These are phyloP conservation scores for Bryum argenteum DNA, from an alignment of 225 moss, liverwort and hornwort genomes.

Conservation along the genomic window DNA sequence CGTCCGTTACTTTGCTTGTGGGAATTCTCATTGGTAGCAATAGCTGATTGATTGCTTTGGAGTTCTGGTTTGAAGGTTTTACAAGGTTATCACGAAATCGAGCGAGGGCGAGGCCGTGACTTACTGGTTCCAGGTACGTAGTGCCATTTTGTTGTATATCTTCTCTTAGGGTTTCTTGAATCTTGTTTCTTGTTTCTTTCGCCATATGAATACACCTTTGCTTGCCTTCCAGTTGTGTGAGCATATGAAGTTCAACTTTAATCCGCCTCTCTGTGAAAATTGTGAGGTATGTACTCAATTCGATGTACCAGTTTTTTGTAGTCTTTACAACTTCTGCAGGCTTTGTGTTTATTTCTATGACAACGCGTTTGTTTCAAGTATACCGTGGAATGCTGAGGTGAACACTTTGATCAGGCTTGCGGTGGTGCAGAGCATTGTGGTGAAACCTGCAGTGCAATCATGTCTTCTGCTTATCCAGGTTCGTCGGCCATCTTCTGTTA, in stretches of 20 bases:
- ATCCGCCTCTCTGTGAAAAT: conserved; percentile 53
- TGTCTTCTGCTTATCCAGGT: conserved; percentile 49
- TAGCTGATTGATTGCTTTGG: conserved; percentile 1
- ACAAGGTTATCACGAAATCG: conserved; percentile 43
- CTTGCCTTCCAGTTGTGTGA: conserved; percentile 57
- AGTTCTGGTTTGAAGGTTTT: conserved; percentile 43
- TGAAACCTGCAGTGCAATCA: conserved; percentile 66
- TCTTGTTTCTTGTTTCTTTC: neutral
- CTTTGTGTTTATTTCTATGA: neutral
- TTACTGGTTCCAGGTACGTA: conserved; percentile 58
- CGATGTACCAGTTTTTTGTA: neutral
- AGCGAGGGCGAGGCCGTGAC: conserved; percentile 26
- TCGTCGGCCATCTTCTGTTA: conserved; percentile 16
- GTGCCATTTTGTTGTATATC: neutral
- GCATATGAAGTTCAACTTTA: conserved; percentile 72
- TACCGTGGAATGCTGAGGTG: neutral
- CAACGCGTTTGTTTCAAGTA: neutral
- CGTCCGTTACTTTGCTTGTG: neutral
- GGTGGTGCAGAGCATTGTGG: conserved; percentile 63
- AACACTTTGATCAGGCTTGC: conserved; percentile 45
- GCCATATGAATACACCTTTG: conserved; percentile 5
- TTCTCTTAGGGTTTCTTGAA: conserved; percentile 24
- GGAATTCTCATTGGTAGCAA: neutral
- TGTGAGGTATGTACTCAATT: conserved; percentile 48
- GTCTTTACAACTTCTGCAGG: neutral